These are phyloP conservation scores for Termitomyces sp. DNA, from an alignment of 768 basidiomycete species.

Conservation along the genomic window DNA sequence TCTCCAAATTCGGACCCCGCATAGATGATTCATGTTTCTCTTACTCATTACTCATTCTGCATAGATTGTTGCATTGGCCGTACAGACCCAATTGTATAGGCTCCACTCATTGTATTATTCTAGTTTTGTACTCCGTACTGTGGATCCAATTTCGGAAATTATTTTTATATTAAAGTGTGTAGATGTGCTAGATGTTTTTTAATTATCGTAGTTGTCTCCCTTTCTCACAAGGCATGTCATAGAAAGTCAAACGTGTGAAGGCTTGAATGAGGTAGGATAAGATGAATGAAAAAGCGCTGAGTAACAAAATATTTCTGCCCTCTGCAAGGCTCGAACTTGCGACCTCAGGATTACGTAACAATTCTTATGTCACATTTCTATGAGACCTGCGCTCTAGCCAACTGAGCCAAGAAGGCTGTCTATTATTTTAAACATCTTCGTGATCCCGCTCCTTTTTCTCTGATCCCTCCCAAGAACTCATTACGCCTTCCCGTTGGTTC, in stretches of 20 bases:
- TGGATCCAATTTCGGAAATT: not conserved
- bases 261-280: no score
- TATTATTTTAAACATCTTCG: no score
- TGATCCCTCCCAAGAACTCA: no score
- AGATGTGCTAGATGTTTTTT: not conserved
- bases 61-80: slow-evolving; percentile 10
- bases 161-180: not conserved
- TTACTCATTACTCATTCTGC: slow-evolving; percentile 1
- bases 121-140: slow-evolving; percentile 9
- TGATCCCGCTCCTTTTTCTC: no score
- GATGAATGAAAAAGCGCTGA: no score
- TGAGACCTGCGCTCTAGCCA: slow-evolving; percentile 11
- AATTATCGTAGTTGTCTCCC: not conserved
- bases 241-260: no score
- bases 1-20: not conserved
- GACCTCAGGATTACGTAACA: slow-evolving; percentile 42
- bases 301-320: slow-evolving; percentile 25
- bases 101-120: slow-evolving; percentile 9
- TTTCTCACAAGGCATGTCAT: no score
- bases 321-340: slow-evolving; percentile 54
- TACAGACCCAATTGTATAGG: slow-evolving; percentile 6
- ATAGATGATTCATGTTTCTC: slow-evolving; percentile 3
- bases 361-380: not conserved
- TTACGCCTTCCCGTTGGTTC: no score
- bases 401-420: slow-evolving; percentile 8